A percentile compares a stretch with the other conserved stretches of the same genome.
These are phyloP conservation scores for Davidsoniella eucalypti DNA, from an alignment of 2,329 filamentous ascomycete species.

Conservation along the genomic window DNA sequence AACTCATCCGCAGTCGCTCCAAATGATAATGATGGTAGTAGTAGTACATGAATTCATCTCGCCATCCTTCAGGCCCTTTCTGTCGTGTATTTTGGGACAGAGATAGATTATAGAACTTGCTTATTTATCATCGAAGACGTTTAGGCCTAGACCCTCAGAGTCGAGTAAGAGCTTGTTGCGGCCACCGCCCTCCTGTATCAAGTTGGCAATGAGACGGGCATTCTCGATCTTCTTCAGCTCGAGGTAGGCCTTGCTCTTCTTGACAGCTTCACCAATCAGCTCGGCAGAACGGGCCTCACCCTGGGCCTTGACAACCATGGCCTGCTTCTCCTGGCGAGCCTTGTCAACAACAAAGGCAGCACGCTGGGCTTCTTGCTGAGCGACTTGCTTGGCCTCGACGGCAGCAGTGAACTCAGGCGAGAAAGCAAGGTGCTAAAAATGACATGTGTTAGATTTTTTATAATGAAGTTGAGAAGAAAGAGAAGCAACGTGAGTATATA, in stretches of 20 bases:
- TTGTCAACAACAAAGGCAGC: constrained; percentile 98
- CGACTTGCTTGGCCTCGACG: constrained; percentile 58
- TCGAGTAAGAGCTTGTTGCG: constrained; percentile 93
- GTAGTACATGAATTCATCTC: neutral
- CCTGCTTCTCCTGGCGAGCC: constrained; percentile 97
- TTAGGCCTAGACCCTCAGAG: constrained; percentile 75
- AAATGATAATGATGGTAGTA: constrained; percentile 5
- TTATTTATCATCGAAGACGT: constrained; percentile 45
- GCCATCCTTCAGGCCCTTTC: neutral
- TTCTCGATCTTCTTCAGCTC: constrained; percentile 98
- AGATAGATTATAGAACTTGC: neutral
- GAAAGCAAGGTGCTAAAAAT: constrained; percentile 47
- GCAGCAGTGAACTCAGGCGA: constrained; percentile 59
- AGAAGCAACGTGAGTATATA: neutral
- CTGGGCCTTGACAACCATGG: constrained; percentile 94
- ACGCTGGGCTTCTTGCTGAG: constrained; percentile 85
- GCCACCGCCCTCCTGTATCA: constrained; percentile 70
- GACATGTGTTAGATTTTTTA: constrained; percentile 1
- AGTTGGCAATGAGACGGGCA: constrained; percentile 70
- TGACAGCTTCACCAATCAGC: constrained; percentile 96
- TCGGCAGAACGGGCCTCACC: constrained; percentile 97
- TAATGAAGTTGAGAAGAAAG: neutral
- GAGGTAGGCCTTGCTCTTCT: constrained; percentile 95
- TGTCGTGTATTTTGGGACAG: neutral
- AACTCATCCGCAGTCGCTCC: neutral